Evolutionary conservation across 108 stramenopile genomes (phyloP).

Genomic region (Fragilariopsis cylindrus): DNA sequence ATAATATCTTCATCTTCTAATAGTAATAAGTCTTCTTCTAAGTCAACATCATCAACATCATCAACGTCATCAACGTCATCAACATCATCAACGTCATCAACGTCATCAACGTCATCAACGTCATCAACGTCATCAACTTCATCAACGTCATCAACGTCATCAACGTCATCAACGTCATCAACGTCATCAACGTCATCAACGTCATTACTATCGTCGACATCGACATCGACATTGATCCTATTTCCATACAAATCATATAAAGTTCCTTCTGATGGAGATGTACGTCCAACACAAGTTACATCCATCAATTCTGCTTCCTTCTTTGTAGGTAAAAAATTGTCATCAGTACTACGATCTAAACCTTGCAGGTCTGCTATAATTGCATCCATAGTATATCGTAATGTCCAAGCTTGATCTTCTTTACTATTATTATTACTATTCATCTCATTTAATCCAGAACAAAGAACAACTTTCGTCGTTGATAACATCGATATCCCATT

Average conservation of each 20-base stretch:
- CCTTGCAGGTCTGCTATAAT: background rate
- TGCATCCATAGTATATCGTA: conserved; percentile 10
- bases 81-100: no score
- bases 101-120: no score
- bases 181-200: no score
- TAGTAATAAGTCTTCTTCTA: no score
- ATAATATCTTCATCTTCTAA: no score
- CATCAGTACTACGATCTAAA: background rate
- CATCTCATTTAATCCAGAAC: background rate
- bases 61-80: no score
- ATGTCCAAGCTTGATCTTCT: background rate
- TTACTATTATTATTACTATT: background rate
- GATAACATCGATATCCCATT: background rate
- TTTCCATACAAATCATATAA: background rate
- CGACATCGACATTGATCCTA: no score
- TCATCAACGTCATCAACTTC: no score
- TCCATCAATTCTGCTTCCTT: background rate
- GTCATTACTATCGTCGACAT: no score
- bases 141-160: no score
- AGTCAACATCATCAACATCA: no score
- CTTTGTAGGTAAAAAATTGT: background rate
- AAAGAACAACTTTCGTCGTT: background rate
- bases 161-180: no score
- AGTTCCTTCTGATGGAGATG: background rate
- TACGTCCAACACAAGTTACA: background rate